A percentile compares a stretch with the other conserved stretches of the same genome.
phyloP scores from a whole-genome alignment of 306 rosid species.

The Fragaria iinumae region DNA sequence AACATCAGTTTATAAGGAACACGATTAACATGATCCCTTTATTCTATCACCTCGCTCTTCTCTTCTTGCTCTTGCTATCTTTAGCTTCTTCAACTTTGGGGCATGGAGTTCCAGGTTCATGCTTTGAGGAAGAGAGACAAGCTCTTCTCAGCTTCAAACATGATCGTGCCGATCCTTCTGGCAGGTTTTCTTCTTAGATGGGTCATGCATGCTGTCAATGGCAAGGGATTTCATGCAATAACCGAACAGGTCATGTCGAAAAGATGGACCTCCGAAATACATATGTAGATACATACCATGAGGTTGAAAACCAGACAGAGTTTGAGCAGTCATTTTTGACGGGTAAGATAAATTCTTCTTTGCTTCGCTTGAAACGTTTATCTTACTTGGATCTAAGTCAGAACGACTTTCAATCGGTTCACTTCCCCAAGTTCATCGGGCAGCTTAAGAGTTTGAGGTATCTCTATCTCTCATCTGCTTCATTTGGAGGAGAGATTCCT shows the following conservation, averaged over 20 bases:
- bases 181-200: conserved; percentile 7
- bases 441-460: background rate
- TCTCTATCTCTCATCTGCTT: background rate
- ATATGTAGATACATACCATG: background rate
- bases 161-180: background rate
- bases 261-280: background rate
- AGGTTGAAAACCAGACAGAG: too few relatives aligned
- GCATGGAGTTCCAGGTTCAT: background rate
- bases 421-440: background rate
- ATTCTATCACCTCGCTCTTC: background rate
- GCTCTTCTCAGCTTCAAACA: conserved; percentile 6
- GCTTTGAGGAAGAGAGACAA: background rate
- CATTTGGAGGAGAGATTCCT: background rate
- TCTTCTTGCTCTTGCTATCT: background rate
- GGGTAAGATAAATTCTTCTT: conserved; percentile 7
- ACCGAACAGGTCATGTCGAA: background rate
- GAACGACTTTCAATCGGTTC: background rate
- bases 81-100: background rate
- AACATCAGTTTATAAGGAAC: background rate
- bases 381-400: background rate
- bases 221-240: conserved; percentile 11
- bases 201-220: conserved; percentile 9
- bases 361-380: conserved; percentile 7
- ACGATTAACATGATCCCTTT: background rate
- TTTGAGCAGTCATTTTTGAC: background rate